Evolutionary conservation across 768 basidiomycete species (phyloP), one percentile per base, ranked within the genome.

Genomic region (Rhodotorula diobovata): DNA sequence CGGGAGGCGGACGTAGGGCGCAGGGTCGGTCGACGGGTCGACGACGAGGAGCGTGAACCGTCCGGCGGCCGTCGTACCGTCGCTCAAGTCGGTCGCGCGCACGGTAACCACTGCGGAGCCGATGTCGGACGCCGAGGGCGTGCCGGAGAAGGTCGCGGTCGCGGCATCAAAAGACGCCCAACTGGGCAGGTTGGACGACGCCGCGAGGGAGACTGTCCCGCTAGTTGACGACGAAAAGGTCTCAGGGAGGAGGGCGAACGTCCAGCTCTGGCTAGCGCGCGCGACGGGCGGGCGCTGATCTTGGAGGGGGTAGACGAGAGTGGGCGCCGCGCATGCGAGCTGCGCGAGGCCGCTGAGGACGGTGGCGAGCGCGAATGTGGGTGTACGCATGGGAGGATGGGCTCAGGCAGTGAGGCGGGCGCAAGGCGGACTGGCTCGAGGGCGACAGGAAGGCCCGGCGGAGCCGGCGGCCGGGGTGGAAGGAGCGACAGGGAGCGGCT

Each of bases 231-330:
- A 66, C 23, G 68, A 76, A 81, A 94, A 95, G 1, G 93, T 92
- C 60, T 80, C 77, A 8, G 82, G 77, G 72, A 88, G 85, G 76
- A 90, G 84, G 23, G 87, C 80, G 88, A 91, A 97, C 58, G 83
- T 82, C 79, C 86, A 98, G 55, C 83, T 82, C 64, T 85, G 75
- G 77, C 83, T 82, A 50, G 87, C 80, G 69, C 90, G 87, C 32
- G 91, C 92, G 70, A 96, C 86, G 54, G 84, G 83, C 30, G 93
- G 92, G 55, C 87, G 85, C 81, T 98, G 94, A 43, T 83, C 82
- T 71, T 86, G 83, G 51, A 91, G 82, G 39, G 90, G 86, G 78
- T 85, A 85, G 59, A 82, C 78, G 55, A 93, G 67, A 32, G 58
- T 63, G 3, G 73, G 69, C 2, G 67, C n/a, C 0, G 67, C n/a